Percentiles rank a stretch among this genome's conserved stretches.
phyloP scores from a whole-genome alignment of 331 rosid genomes.

The Telfairia occidentalis region DNA sequence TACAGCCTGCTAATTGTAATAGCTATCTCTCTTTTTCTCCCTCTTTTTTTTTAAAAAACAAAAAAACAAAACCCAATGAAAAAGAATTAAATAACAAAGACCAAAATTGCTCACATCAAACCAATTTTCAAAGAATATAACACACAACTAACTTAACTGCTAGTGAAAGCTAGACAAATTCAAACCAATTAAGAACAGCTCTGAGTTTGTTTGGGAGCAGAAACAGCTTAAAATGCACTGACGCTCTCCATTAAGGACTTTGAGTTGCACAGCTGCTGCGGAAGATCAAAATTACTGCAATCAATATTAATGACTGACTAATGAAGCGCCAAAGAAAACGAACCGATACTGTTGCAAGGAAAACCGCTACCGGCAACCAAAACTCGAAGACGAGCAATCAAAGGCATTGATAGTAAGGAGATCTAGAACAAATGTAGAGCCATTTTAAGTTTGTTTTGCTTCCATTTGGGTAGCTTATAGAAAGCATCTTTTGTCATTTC shows the following conservation, averaged over 20 bases:
- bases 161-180: background rate
- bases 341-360: slow-evolving; percentile 10
- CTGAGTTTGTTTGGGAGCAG: slow-evolving; percentile 13
- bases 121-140: background rate
- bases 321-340: slow-evolving; percentile 46
- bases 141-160: background rate
- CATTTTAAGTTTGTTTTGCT: slow-evolving; percentile 92
- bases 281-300: background rate
- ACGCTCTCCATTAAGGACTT: slow-evolving; percentile 1
- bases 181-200: background rate
- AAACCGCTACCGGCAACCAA: slow-evolving; percentile 40
- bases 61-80: background rate
- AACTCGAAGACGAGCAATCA: slow-evolving; percentile 23
- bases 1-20: background rate
- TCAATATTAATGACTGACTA: slow-evolving; percentile 11
- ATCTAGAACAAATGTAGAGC: slow-evolving; percentile 70
- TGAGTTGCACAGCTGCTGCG: background rate
- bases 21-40: background rate
- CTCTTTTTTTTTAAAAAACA: background rate
- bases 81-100: background rate
- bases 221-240: slow-evolving; percentile 17
- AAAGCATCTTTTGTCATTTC: slow-evolving; percentile 71
- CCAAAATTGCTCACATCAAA: slow-evolving; percentile 9
- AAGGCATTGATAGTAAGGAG: slow-evolving; percentile 19
- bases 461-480: slow-evolving; percentile 89